Evolutionary conservation across 225 moss, liverwort and hornwort species (phyloP), one percentile per base, ranked within the genome.

Genomic region (Neckera pumila): DNA sequence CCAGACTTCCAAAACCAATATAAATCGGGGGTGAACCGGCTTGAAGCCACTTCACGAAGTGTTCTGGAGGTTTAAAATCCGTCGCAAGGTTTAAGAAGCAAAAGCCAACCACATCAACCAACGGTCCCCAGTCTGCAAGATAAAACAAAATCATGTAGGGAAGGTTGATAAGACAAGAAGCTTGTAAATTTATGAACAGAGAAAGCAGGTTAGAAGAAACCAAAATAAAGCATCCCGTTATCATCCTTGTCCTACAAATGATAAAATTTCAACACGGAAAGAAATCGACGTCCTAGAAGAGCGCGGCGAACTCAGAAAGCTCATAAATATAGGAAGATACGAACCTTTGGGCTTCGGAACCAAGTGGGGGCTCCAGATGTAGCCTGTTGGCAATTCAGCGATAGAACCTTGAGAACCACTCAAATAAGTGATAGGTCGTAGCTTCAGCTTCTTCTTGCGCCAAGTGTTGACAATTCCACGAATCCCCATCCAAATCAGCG

Each of bases 1-100:
- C 97, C 90, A 99, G 93, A 91, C 98, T 99, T 90, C 98, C 98
- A 84, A 99, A 99, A 63, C 97, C 98, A 62, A 99, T 93, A 84
- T 99, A 99, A 88, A 99, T 91, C 58, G 98, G 98, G 77, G 95
- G 87, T 71, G 94, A 83, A 84, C 98, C 98, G 79, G 94, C 95
- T 89, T 93, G 69, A 67, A 99, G 92, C 93, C 94, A 99, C 76
- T 94, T 92, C 89, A 92, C 34, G 60, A 99, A 85, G 84, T 95
- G 91, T 62, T 95, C 93, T 21, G 96, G 98, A 67, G 97, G 97
- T 63, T 97, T 96, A 84, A 94, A 99, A 91, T 97, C 95, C 89
- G 94, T 88, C 47, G 96, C 96, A 88, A 97, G 96, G 91, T 99
- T 96, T 76, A 99, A 94, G 90, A 96, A 96, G 88, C 98, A 99